Evolutionary conservation across 169 alveolate species (phyloP), one percentile per base, ranked within the genome.

Genomic region (Theileria luwenshuni): DNA sequence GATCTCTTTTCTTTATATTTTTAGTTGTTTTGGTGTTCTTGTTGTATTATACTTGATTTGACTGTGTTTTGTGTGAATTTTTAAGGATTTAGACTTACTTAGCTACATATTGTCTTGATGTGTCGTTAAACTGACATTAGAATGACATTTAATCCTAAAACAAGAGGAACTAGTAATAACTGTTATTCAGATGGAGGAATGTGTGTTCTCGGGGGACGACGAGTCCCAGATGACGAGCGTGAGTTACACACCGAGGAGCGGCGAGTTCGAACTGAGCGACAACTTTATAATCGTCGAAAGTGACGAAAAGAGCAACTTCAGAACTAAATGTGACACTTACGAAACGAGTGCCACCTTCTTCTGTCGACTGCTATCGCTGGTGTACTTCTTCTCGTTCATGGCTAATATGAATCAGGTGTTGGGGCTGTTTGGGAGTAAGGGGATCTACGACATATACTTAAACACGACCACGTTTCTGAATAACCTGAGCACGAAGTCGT

Each of bases 321-420:
- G 19, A 7, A 15, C 77, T 1, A 63, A 32, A 23, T 65, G 43
- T 19, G 32, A 33, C 30, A 42, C 87, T 5, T 79, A 65, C 58
- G 48, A 45, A 42, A 48, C 71, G 23, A 15, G 68, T 17, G n/a
- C 83, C 7, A 73, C 15, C 41, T 21, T 79, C 3, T 74, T 74
- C 28, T 32, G 69, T 2, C 72, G 89, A 10, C 6, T 38, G 0
- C 75, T 81, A 21, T 17, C 76, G 8, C 15, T 67, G 17, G 42
- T 81, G 0, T 74, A 73, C 52, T 74, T 81, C 23, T 12, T 81
- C 13, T 81, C 84, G 7, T 81, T 81, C 49, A 45, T 81, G 32
- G 62, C 76, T 3, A 64, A 65, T 38, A 62, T 64, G 21, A 81
- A 74, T 35, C 80, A 81, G 25, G 68, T 64, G n/a, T 25, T 56